Percentiles rank a stretch among this genome's conserved stretches.
phyloP scores from a whole-genome alignment of 2,329 filamentous ascomycete species.

The Cercospora brassicicola region DNA sequence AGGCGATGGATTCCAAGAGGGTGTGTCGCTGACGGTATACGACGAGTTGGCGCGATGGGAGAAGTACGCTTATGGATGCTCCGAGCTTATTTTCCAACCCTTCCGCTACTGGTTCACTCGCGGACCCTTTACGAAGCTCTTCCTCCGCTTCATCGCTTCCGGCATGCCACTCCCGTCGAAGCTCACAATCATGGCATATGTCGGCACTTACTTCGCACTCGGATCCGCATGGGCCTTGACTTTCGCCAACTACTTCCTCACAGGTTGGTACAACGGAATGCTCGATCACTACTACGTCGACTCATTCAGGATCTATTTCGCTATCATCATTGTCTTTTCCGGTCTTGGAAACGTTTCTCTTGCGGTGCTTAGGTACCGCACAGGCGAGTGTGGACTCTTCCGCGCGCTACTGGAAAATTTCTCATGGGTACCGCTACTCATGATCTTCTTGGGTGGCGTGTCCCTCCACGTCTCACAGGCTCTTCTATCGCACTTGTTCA shows the following conservation, averaged over 20 bases:
- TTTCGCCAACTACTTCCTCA: conserved; percentile 70
- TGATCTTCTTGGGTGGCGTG: conserved; percentile 45
- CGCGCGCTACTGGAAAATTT: conserved; percentile 55
- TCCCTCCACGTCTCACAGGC: conserved; percentile 45
- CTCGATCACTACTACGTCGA: conserved; percentile 80
- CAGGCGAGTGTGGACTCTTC: conserved; percentile 63
- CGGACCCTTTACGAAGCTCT: conserved; percentile 77
- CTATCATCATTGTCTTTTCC: conserved; percentile 76
- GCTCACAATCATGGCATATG: conserved; percentile 73
- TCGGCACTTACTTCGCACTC: conserved; percentile 78
- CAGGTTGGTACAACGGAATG: conserved; percentile 74
- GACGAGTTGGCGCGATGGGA: conserved; percentile 84
- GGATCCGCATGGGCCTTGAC: conserved; percentile 74
- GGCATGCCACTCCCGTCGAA: conserved; percentile 74
- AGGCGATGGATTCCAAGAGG: conserved; percentile 77
- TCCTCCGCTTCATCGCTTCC: conserved; percentile 70
- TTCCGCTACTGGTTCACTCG: conserved; percentile 69
- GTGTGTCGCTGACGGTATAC: conserved; percentile 80
- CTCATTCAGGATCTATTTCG: conserved; percentile 77
- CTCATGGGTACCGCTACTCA: conserved; percentile 63
- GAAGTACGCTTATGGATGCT: conserved; percentile 83
- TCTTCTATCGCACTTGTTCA: conserved; percentile 43
- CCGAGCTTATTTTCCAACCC: conserved; percentile 78
- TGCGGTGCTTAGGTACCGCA: conserved; percentile 70
- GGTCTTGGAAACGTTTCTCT: conserved; percentile 71